Conservation (phyloP, 495 filamentous ascomycete genomes). For the Cryomyces minteri region DNA sequence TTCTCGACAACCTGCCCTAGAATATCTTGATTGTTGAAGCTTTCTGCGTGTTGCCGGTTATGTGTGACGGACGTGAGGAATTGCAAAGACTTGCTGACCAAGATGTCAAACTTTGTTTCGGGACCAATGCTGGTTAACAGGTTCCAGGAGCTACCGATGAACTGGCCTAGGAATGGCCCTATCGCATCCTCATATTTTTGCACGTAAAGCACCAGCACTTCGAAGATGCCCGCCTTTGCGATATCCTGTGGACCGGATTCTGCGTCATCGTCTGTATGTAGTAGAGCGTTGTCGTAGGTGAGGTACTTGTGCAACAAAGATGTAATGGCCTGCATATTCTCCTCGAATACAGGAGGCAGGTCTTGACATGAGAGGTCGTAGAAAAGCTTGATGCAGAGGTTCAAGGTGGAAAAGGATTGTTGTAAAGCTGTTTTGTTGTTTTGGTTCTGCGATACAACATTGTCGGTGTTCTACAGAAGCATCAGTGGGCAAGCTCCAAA, state of each 20-base stretch:
- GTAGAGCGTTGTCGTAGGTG: conserved; percentile 62
- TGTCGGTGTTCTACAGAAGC: conserved; percentile 49
- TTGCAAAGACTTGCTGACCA: conserved; percentile 86
- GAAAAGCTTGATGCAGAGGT: conserved; percentile 73
- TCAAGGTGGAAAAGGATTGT: conserved; percentile 62
- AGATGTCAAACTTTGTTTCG: conserved; percentile 80
- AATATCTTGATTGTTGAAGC: conserved; percentile 64
- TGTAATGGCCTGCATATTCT: conserved; percentile 58
- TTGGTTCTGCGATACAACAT: conserved; percentile 54
- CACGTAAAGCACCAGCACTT: conserved; percentile 67
- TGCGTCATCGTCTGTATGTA: conserved; percentile 68
- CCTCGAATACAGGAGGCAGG: conserved; percentile 80
- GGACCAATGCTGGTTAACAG: conserved; percentile 71
- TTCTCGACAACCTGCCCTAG: conserved; percentile 78
- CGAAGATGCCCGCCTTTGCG: conserved; percentile 83
- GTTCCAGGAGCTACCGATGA: conserved; percentile 78
- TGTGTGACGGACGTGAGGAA: conserved; percentile 82
- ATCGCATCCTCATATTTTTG: conserved; percentile 94
- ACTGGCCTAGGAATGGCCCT: conserved; percentile 51
- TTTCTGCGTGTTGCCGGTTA: conserved; percentile 53
- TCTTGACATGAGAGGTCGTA: conserved; percentile 96
- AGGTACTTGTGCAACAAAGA: conserved; percentile 81
- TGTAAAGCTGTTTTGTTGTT: conserved; percentile 52
- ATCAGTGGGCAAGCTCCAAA: not conserved
- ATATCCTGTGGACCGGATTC: conserved; percentile 71